These are phyloP conservation scores for Hypoxylon subgilvum DNA, from an alignment of 495 filamentous ascomycete species.

Conservation along the genomic window DNA sequence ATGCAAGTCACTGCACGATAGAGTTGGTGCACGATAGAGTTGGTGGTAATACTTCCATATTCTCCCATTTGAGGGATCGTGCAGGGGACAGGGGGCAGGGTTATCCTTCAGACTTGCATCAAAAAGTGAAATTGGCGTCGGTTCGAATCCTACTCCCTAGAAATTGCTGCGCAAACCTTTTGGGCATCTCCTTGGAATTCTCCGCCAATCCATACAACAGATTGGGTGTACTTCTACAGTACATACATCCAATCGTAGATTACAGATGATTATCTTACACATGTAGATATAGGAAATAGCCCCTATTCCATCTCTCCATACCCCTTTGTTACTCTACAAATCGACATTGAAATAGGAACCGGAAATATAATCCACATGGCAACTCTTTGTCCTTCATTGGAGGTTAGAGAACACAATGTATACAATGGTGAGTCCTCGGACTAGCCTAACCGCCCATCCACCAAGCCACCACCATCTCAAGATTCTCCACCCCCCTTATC, in stretches of 20 bases:
- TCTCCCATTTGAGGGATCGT: slow-evolving; percentile 14
- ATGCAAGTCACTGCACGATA: slow-evolving; percentile 25
- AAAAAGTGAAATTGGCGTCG: slow-evolving; percentile 27
- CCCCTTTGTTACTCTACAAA: background rate
- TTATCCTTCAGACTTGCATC: slow-evolving; percentile 1
- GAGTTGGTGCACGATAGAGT: no score
- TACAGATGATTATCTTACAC: background rate
- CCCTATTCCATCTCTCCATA: no score
- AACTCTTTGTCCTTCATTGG: background rate
- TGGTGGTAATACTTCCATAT: background rate
- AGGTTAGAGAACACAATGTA: no score
- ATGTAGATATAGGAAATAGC: background rate
- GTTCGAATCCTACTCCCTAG: slow-evolving; percentile 30
- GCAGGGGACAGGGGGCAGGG: slow-evolving; percentile 1
- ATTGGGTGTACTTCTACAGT: background rate
- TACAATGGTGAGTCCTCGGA: background rate
- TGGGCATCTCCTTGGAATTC: slow-evolving; percentile 5
- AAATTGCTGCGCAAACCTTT: slow-evolving; percentile 19
- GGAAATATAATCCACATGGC: background rate
- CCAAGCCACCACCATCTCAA: slow-evolving; percentile 4
- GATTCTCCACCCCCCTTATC: background rate
- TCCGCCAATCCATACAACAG: slow-evolving; percentile 11
- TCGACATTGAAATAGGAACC: background rate
- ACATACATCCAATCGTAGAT: no score
- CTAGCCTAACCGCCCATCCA: slow-evolving; percentile 19